phyloP scores from a whole-genome alignment of 2,329 filamentous ascomycete genomes.

The Claviceps sp. region DNA sequence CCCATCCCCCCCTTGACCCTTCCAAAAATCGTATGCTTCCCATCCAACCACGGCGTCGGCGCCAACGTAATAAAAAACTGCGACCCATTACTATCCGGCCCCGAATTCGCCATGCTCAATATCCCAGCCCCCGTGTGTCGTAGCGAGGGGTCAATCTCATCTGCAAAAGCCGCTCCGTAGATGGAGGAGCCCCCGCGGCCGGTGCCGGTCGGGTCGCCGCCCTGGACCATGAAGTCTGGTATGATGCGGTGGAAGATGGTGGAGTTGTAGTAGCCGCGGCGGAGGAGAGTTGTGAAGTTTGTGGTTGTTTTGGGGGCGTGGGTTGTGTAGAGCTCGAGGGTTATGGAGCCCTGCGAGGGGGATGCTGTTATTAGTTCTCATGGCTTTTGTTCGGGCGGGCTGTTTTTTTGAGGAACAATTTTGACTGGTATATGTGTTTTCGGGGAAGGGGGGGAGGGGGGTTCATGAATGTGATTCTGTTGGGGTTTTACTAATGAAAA shows the following conservation, averaged over 20 bases:
- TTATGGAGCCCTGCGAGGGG: constrained; percentile 56
- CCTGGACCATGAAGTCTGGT: constrained; percentile 91
- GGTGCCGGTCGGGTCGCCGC: constrained; percentile 86
- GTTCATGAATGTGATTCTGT: no score
- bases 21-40: constrained; percentile 95
- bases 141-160: constrained; percentile 67
- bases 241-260: constrained; percentile 91
- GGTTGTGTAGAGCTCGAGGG: constrained; percentile 75
- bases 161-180: constrained; percentile 86
- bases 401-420: neutral
- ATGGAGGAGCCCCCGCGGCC: constrained; percentile 80
- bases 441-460: no score
- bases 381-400: neutral
- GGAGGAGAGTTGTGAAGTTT: constrained; percentile 72
- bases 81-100: constrained; percentile 82
- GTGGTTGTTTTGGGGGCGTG: constrained; percentile 83
- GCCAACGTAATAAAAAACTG: constrained; percentile 96
- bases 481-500: no score
- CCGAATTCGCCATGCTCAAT: constrained; percentile 93
- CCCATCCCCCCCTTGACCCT: constrained; percentile 72
- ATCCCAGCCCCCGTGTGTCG: constrained; percentile 90
- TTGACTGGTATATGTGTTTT: no score
- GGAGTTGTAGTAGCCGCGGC: constrained; percentile 76
- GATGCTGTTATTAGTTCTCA: no score
- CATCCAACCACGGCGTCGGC: constrained; percentile 90